Percentiles rank a stretch among this genome's conserved stretches.
Conservation (phyloP, 2,329 filamentous ascomycete species). For the Oidium heveae region DNA sequence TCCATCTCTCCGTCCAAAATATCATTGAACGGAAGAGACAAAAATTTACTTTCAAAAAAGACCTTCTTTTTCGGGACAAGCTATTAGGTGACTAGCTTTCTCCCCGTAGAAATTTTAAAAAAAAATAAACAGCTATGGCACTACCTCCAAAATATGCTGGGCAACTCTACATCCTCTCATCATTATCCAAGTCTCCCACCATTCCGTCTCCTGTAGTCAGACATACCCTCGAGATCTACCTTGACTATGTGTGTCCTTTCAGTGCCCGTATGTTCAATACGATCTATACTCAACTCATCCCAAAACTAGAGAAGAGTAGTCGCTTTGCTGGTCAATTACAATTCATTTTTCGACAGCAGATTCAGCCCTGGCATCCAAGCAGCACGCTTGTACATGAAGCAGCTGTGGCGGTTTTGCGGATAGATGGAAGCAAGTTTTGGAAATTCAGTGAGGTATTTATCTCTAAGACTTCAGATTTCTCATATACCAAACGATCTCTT, state of each 20-base stretch:
- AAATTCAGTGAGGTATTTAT: slow-evolving; percentile 31
- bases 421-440: slow-evolving; percentile 52
- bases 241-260: slow-evolving; percentile 81
- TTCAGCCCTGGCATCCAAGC: slow-evolving; percentile 88
- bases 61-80: no score
- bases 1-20: no score
- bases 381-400: slow-evolving; percentile 65
- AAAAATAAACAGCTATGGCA: slow-evolving; percentile 27
- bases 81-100: no score
- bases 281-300: slow-evolving; percentile 38
- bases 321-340: slow-evolving; percentile 35
- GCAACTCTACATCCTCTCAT: slow-evolving; percentile 28
- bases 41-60: no score
- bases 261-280: slow-evolving; percentile 48
- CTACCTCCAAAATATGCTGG: slow-evolving; percentile 55
- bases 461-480: background rate
- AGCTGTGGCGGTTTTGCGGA: slow-evolving; percentile 49
- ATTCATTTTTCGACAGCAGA: slow-evolving; percentile 70
- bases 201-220: slow-evolving; percentile 19
- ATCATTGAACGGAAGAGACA: no score
- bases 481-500: background rate
- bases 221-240: slow-evolving; percentile 40
- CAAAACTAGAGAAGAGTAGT: slow-evolving; percentile 26
- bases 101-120: no score
- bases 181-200: no score